Evolutionary conservation across 495 filamentous ascomycete species (phyloP), one percentile per base, ranked within the genome.

Genomic region (Daldinia concentrica): DNA sequence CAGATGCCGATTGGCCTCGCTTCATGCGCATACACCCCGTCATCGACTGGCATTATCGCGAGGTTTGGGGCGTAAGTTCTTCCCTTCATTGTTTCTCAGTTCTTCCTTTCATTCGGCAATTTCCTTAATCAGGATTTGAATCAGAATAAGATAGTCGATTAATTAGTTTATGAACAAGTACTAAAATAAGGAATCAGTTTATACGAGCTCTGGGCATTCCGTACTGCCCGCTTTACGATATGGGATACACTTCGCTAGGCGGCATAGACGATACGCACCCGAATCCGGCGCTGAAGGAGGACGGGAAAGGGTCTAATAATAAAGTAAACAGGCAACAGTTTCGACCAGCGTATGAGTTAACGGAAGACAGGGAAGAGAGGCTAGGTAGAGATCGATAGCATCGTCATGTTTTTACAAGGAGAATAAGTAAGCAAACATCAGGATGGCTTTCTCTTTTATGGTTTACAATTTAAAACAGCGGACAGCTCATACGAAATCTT

Each of bases 1-100:
- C 95, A 4, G 95, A 99, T 82, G 79, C 85, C 29, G 95, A 90
- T 3, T 99, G 95, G 95, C 96, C 95, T 26, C 80, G 85, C 62
- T 97, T 99, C 74, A 94, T 98, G 89, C 85, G 95, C 51, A 83
- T 97, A 43, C 93, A 98, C 82, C 95, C 95, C 0, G 91, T 99
- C 8, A 93, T 99, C 75, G 95, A 98, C 76, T 98, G 95, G 96
- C 92, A 95, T 78, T 99, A 97, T 81, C 88, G 88, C 15, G 95
- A 98, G 79, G 94, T 99, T 64, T 97, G 95, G 96, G 86, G 90
- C 5, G 90, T 91, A 69, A 80, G 90, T 88, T 60, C 30, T 2
- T n/a, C 41, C 59, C n/a, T 17, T 5, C 15, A 4, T 45, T 57
- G 8, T 22, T 39, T 15, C 9, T 24, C n/a, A 17, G 19, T 14